A percentile compares a stretch with the other conserved stretches of the same genome.
Evolutionary conservation across 805 yeast genomes (phyloP).

Genomic region (Wickerhamiella musiphila): DNA sequence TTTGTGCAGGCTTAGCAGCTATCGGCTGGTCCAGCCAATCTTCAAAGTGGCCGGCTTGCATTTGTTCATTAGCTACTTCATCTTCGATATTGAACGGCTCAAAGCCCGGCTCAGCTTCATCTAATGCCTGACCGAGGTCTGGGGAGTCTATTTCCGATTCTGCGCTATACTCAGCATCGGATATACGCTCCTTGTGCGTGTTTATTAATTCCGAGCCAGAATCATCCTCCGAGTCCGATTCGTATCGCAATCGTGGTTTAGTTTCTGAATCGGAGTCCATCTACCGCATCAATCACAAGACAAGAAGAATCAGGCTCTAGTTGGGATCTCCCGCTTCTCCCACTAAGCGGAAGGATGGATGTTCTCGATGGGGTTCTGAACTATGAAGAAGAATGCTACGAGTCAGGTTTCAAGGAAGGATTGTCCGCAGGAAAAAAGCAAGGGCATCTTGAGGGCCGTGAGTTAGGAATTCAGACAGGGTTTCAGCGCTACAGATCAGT

Average conservation of each 20-base stretch:
- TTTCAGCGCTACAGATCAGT: constrained; percentile 32
- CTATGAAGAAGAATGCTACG: constrained; percentile 25
- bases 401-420: constrained; percentile 61
- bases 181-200: background rate
- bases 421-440: constrained; percentile 37
- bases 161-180: background rate
- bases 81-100: constrained; percentile 46
- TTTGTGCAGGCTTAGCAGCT: too few relatives aligned
- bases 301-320: too few relatives aligned
- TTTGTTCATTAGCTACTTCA: constrained; percentile 41
- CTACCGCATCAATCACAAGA: too few relatives aligned
- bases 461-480: constrained; percentile 43
- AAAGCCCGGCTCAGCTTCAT: too few relatives aligned
- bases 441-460: constrained; percentile 62
- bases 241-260: too few relatives aligned
- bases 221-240: background rate
- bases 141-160: constrained; percentile 4
- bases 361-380: constrained; percentile 9
- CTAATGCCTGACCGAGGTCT: constrained; percentile 19
- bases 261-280: too few relatives aligned
- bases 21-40: too few relatives aligned
- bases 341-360: background rate
- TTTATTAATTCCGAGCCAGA: background rate
- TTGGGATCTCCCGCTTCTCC: too few relatives aligned
- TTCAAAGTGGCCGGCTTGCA: constrained; percentile 6